Conservation (phyloP, 2,329 filamentous ascomycete genomes). For the Pseudogymnoascus sp. region DNA sequence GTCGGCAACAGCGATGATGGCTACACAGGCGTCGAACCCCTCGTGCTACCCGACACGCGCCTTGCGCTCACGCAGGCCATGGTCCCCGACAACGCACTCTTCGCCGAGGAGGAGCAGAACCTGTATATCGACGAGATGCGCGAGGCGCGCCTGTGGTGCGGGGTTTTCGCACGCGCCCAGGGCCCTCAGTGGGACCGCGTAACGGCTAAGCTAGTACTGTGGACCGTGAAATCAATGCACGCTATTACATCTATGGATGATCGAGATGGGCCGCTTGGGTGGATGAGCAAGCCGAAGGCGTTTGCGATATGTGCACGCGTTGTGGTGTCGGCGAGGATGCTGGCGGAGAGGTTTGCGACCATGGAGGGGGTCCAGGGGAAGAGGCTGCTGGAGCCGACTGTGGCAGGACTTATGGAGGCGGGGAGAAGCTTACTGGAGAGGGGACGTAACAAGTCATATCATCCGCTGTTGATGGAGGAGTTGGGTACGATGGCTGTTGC, state of each 20-base stretch:
- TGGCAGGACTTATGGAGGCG: not conserved
- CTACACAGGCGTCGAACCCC: not conserved
- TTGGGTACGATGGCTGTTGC: not conserved
- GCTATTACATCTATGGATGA: constrained; percentile 25
- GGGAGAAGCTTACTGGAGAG: not conserved
- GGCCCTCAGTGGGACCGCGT: not conserved
- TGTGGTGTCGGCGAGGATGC: constrained; percentile 27
- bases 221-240: constrained; percentile 12
- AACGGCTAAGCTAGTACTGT: not conserved
- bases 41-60: constrained; percentile 5
- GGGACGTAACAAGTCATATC: not conserved
- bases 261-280: constrained; percentile 61
- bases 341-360: not conserved
- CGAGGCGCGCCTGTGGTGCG: constrained; percentile 62
- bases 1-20: not conserved
- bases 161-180: constrained; percentile 14
- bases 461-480: constrained; percentile 5
- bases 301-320: constrained; percentile 51
- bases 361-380: not conserved
- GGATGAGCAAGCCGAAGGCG: constrained; percentile 58
- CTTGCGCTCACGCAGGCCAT: constrained; percentile 36
- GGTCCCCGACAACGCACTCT: constrained; percentile 59
- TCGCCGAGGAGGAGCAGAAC: constrained; percentile 87
- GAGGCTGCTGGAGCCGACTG: not conserved
- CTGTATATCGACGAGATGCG: constrained; percentile 79